Conservation (phyloP, 495 filamentous ascomycete species). For the Wilcoxina mikolae region DNA sequence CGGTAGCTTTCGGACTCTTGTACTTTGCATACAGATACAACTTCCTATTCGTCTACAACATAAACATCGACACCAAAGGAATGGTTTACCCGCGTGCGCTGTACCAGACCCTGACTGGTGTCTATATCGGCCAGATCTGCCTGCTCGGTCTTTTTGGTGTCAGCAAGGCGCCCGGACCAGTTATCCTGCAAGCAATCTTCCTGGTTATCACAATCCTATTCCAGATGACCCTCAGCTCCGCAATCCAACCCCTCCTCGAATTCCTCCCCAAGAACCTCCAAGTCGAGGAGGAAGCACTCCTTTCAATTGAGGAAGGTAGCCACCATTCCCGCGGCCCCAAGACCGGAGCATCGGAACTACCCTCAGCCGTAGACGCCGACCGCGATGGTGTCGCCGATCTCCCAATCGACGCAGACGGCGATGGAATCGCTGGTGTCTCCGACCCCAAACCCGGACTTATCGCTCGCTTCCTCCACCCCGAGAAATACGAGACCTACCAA, state of each 20-base stretch:
- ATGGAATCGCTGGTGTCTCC: constrained; percentile 8
- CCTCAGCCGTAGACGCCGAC: constrained; percentile 27
- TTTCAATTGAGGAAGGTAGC: constrained; percentile 35
- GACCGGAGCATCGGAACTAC: constrained; percentile 19
- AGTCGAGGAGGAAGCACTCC: constrained; percentile 46
- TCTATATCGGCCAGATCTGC: constrained; percentile 73
- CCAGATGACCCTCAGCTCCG: constrained; percentile 64
- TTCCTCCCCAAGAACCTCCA: constrained; percentile 53
- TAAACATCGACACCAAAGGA: constrained; percentile 78
- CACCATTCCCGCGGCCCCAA: constrained; percentile 27
- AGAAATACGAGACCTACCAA: constrained; percentile 57
- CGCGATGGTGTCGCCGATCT: constrained; percentile 24
- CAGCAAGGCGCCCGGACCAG: constrained; percentile 52
- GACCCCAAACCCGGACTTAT: constrained; percentile 37
- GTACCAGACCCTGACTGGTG: constrained; percentile 76
- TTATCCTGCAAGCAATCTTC: constrained; percentile 71
- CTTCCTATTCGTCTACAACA: constrained; percentile 77
- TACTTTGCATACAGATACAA: constrained; percentile 95
- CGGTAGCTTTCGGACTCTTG: constrained; percentile 69
- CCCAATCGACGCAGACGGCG: constrained; percentile 9
- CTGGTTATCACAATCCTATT: constrained; percentile 67
- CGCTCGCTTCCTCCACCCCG: constrained; percentile 60
- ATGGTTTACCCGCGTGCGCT: constrained; percentile 75
- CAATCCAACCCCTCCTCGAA: constrained; percentile 64
- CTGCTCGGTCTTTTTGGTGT: constrained; percentile 84